These are phyloP conservation scores for Monosporascus cannonballus DNA, from an alignment of 2,329 filamentous ascomycete species.

Conservation along the genomic window DNA sequence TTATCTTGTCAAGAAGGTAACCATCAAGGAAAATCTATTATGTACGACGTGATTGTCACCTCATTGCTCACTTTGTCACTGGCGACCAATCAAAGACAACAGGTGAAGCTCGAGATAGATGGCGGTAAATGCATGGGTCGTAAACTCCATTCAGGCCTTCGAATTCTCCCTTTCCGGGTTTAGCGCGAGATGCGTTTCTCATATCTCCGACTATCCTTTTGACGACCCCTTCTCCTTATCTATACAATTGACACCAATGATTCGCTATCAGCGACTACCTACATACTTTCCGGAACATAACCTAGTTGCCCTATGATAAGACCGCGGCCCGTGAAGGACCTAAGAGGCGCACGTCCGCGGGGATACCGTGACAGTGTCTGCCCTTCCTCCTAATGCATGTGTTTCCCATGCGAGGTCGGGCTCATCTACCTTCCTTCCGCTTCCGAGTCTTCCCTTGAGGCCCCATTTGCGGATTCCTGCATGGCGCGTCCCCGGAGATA, in stretches of 20 bases:
- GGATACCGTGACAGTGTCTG: too few relatives aligned
- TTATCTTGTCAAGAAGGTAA: neutral
- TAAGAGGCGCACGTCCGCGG: too few relatives aligned
- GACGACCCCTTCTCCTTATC: neutral
- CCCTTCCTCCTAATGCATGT: too few relatives aligned
- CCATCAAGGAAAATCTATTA: neutral
- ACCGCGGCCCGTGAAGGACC: neutral
- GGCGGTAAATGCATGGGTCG: neutral
- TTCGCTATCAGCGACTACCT: neutral
- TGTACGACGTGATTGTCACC: neutral
- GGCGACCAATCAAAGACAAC: neutral
- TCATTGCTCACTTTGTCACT: neutral
- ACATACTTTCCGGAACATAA: neutral
- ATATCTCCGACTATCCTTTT: constrained; percentile 18
- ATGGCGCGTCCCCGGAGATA: neutral
- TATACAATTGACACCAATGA: neutral
- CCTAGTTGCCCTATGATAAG: neutral
- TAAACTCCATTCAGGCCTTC: neutral
- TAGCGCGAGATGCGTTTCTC: constrained; percentile 11
- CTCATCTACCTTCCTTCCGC: too few relatives aligned
- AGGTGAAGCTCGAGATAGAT: neutral
- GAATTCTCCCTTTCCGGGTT: neutral
- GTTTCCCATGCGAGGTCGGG: too few relatives aligned
- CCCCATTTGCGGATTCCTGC: too few relatives aligned
- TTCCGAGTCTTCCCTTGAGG: too few relatives aligned